These are phyloP conservation scores for Cryptococcus sp. DNA, from an alignment of 1,284 basidiomycete species.

Conservation along the genomic window DNA sequence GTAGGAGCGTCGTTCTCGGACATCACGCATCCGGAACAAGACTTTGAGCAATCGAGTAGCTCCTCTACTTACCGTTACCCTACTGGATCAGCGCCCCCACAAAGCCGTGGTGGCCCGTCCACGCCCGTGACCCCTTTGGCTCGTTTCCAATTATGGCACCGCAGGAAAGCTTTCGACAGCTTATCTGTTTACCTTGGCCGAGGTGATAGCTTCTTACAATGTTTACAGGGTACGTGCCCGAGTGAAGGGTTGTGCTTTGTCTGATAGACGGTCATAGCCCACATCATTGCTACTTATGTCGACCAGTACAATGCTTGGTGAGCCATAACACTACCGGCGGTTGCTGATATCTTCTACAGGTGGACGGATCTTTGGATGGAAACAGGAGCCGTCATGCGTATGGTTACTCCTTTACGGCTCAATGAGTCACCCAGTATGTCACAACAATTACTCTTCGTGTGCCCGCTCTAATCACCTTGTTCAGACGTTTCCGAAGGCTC, in stretches of 20 bases:
- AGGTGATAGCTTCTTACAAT: slow-evolving; percentile 33
- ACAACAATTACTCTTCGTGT: neutral
- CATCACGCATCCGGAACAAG: slow-evolving; percentile 35
- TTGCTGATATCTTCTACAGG: slow-evolving; percentile 4
- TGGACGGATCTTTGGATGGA: slow-evolving; percentile 48
- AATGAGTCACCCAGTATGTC: slow-evolving; percentile 35
- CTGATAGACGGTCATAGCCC: slow-evolving; percentile 12
- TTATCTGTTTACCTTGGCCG: slow-evolving; percentile 25
- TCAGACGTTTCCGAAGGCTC: slow-evolving; percentile 16
- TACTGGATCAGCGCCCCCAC: neutral
- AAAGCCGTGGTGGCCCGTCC: neutral
- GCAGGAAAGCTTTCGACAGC: slow-evolving; percentile 37
- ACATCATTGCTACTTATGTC: slow-evolving; percentile 30
- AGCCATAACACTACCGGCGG: neutral
- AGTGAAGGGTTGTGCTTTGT: neutral
- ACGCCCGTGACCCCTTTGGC: slow-evolving; percentile 22
- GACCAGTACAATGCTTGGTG: slow-evolving; percentile 46
- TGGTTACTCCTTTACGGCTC: slow-evolving; percentile 35
- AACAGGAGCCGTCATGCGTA: slow-evolving; percentile 30
- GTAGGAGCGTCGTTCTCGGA: slow-evolving; percentile 28
- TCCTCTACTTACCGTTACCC: neutral
- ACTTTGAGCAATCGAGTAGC: slow-evolving; percentile 18
- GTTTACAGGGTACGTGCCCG: slow-evolving; percentile 30
- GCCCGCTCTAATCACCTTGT: neutral
- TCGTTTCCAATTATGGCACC: slow-evolving; percentile 48